Evolutionary conservation across 2,329 filamentous ascomycete species (phyloP).

Genomic region (Xylariaceae sp.): DNA sequence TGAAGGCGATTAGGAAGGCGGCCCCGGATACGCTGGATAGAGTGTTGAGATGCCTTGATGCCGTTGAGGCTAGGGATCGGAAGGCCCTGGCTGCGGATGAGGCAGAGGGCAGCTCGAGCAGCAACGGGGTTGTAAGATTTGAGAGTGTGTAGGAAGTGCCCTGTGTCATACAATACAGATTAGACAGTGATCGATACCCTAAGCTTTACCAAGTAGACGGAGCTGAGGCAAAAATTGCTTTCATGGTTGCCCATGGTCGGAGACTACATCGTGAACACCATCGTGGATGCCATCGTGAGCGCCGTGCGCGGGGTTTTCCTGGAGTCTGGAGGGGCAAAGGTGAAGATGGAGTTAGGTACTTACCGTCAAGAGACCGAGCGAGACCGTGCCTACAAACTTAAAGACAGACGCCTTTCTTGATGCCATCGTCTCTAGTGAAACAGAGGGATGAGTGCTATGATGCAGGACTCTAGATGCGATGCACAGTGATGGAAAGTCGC

Average conservation of each 20-base stretch:
- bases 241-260: background rate
- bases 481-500: constrained; percentile 5
- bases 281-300: constrained; percentile 5
- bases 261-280: background rate
- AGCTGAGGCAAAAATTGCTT: background rate
- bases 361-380: constrained; percentile 86
- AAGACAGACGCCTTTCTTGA: constrained; percentile 72
- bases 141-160: constrained; percentile 87
- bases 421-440: constrained; percentile 55
- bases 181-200: constrained; percentile 4
- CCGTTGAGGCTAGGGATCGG: constrained; percentile 63
- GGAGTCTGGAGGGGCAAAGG: constrained; percentile 24
- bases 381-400: constrained; percentile 93
- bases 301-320: constrained; percentile 26
- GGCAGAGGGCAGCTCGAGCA: constrained; percentile 80
- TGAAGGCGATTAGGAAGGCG: constrained; percentile 77
- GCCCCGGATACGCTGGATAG: constrained; percentile 70
- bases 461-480: constrained; percentile 6
- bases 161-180: constrained; percentile 48
- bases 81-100: constrained; percentile 71
- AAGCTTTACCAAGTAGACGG: background rate
- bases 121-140: constrained; percentile 74
- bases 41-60: constrained; percentile 66
- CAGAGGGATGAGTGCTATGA: constrained; percentile 3
- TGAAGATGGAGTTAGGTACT: constrained; percentile 36